Conservation (phyloP, 75 land plant species). For the Picea sitchensis region DNA sequence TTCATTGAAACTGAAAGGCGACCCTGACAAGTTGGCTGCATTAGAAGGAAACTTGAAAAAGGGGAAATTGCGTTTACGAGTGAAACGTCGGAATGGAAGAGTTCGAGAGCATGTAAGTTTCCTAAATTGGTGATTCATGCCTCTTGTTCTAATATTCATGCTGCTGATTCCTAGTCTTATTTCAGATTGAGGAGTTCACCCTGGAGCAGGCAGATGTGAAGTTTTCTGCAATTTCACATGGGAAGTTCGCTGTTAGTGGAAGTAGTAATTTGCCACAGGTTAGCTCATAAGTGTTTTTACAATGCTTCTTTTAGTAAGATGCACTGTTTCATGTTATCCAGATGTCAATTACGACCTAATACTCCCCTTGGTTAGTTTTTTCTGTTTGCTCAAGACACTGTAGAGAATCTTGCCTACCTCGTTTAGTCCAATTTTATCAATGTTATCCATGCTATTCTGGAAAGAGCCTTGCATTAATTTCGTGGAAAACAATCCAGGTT, state of each 20-base stretch:
- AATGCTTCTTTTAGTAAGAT: neutral
- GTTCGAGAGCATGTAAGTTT: slow-evolving; percentile 57
- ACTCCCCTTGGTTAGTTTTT: too few relatives aligned
- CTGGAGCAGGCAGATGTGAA: slow-evolving; percentile 53
- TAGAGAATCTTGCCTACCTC: neutral
- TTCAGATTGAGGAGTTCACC: slow-evolving; percentile 56
- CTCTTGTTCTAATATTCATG: neutral
- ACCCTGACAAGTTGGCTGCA: slow-evolving; percentile 12
- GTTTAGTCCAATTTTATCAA: neutral
- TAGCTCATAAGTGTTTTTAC: neutral
- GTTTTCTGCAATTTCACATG: slow-evolving; percentile 18
- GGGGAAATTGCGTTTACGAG: slow-evolving; percentile 53
- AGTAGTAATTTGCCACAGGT: slow-evolving; percentile 13
- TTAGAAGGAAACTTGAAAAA: slow-evolving; percentile 22
- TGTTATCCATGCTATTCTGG: neutral
- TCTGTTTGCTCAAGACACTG: neutral
- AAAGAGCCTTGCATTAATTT: neutral
- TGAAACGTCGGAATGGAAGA: slow-evolving; percentile 82
- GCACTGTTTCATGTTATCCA: slow-evolving; percentile 2
- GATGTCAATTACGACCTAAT: neutral
- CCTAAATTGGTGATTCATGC: neutral
- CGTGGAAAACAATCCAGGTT: neutral
- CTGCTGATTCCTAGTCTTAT: neutral
- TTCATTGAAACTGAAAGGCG: slow-evolving; percentile 18
- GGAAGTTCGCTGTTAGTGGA: neutral